Base-by-base conservation (phyloP, 2,329 filamentous ascomycete species). In the Rutstroemia sp. region DNA sequence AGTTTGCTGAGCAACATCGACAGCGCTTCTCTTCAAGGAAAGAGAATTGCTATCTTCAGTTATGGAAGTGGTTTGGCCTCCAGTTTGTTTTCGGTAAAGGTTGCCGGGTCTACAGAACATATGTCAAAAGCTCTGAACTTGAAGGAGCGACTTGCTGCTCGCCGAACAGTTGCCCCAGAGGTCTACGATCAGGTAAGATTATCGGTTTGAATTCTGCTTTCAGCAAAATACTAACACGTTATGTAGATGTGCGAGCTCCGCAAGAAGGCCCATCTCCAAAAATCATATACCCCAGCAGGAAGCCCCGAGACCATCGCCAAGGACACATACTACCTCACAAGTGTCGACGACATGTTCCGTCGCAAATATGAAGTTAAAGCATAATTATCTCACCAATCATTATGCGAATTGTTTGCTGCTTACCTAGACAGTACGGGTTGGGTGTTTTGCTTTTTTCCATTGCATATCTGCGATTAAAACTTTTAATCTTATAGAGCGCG, bases 291-390 rank as follows among this genome's bases (percentile, higher is more conserved):
- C 61, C 89, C 89, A 60, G 72, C 78, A 67, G 89, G 89, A 57
- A 83, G 83, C 53, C 68, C 78, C 27, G 86, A 87, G 47, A 87
- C 81, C 64, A 80, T 94, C 57, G 70, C 71, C 59, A 73, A 80
- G 58, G 86, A 83, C 58, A 83, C 84, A 21, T 94, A 92, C 77
- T 94, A 92, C 76, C 79, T 94, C 58, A 83, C 82, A 69, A 84
- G 86, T 71, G 81, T 94, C 48, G 88, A 94, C 68, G 87, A 89
- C 66, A 90, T 90, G 87, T 94, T 89, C 84, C 85, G 87, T 76
- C 83, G 89, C 67, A 81, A 81, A 70, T 94, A 94, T 74, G 75
- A 78, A 56, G 71, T 92, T 75, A 88, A 92, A 80, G 84, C 80
- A 72, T 92, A 63, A 61, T 48, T 16, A 25, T 45, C 16, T 40